These are phyloP conservation scores for Amesomyces nigricolor DNA, from an alignment of 2,329 filamentous ascomycete genomes.

Conservation along the genomic window DNA sequence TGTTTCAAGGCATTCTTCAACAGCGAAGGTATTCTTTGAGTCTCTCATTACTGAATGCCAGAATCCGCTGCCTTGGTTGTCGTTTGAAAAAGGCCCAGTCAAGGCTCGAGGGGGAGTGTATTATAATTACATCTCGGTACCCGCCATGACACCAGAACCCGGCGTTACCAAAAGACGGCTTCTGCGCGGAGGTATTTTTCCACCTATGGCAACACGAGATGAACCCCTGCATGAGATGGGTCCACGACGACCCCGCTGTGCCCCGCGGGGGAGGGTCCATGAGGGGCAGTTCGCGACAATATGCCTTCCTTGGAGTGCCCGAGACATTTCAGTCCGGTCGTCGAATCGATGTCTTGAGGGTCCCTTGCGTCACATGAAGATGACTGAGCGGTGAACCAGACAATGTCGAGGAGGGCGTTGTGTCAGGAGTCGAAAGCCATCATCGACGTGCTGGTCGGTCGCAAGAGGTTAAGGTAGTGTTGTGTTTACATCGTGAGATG, in stretches of 20 bases:
- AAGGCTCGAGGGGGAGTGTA: neutral
- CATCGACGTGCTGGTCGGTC: too few relatives aligned
- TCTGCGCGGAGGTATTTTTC: constrained; percentile 8
- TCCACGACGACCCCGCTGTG: constrained; percentile 1
- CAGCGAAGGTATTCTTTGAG: too few relatives aligned
- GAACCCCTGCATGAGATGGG: neutral
- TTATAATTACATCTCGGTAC: constrained; percentile 2
- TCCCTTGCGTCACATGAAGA: too few relatives aligned
- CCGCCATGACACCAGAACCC: neutral
- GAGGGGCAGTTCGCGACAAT: constrained; percentile 4
- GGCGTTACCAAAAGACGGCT: neutral
- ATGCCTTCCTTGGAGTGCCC: neutral
- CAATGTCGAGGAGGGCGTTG: too few relatives aligned
- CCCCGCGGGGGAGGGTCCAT: neutral
- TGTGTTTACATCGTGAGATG: neutral
- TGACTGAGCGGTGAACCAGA: too few relatives aligned
- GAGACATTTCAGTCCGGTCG: too few relatives aligned
- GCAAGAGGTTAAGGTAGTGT: neutral
- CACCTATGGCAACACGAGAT: constrained; percentile 4
- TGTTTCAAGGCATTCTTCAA: neutral
- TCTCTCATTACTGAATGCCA: too few relatives aligned
- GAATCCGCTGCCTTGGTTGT: neutral
- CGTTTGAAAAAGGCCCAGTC: neutral
- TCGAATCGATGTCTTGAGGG: too few relatives aligned
- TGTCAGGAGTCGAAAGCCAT: too few relatives aligned